phyloP scores from a whole-genome alignment of 2,329 filamentous ascomycete species.

The Trichoderma oligosporum region DNA sequence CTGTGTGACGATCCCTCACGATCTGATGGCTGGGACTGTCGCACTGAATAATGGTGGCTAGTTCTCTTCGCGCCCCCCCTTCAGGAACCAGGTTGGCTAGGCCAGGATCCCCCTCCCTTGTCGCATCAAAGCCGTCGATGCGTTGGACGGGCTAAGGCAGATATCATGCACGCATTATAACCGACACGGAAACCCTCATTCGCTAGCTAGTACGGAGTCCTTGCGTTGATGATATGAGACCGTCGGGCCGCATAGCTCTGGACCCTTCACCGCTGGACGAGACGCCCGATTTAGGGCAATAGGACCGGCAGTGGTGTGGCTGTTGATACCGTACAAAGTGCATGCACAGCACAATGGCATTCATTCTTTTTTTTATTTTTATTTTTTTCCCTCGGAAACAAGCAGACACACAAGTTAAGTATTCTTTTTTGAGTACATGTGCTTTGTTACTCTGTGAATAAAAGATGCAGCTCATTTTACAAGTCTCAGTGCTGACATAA shows the following conservation, averaged over 20 bases:
- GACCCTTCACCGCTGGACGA: conserved; percentile 16
- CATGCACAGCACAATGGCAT: background rate
- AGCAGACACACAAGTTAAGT: background rate
- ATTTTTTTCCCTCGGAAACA: background rate
- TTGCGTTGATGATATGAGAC: background rate
- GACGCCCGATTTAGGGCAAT: conserved; percentile 11
- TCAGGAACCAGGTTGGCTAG: conserved; percentile 15
- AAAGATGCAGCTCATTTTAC: no score
- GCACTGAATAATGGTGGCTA: background rate
- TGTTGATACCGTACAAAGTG: no score
- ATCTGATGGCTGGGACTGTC: no score
- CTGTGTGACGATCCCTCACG: background rate
- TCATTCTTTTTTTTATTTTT: background rate
- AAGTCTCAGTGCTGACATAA: no score
- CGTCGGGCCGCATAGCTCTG: background rate
- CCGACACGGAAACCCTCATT: conserved; percentile 1
- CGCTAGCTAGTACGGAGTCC: background rate
- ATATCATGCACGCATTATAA: conserved; percentile 20
- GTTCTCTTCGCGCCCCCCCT: background rate
- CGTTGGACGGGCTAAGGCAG: conserved; percentile 16
- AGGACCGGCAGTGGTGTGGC: background rate
- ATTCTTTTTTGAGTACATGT: no score
- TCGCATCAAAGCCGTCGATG: conserved; percentile 10
- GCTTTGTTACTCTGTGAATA: no score
- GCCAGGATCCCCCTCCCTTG: conserved; percentile 4